Evolutionary conservation across 2,329 filamentous ascomycete species (phyloP), one percentile per base, ranked within the genome.

Genomic region (Hymenoscyphus fraxineus): DNA sequence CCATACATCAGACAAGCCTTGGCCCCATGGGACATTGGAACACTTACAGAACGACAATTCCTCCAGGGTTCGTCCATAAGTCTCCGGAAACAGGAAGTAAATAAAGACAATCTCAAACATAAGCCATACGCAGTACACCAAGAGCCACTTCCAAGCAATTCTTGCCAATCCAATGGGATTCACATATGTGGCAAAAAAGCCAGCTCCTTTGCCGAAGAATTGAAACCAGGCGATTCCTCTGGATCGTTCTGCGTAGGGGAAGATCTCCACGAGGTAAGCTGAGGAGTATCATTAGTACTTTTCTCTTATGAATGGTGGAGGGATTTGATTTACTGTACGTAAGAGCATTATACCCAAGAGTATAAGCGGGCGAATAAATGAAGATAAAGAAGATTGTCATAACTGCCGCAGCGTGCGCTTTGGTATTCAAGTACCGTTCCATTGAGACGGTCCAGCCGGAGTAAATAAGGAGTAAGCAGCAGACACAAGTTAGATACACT

Each of bases 331-430:
- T 73, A 82, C 81, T 88, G 74, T 88, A 88, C 0, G 85, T 87
- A 62, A 89, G 77, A 15, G 86, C 84, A 71, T 88, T 89, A 73
- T 88, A 87, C n/a, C 85, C 86, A 59, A 88, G 80, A 69, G 88
- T 88, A 73, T 88, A 89, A 66, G 77, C 79, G 3, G 85, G 83
- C 10, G 80, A 80, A 73, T 87, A 88, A 3, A 80, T 77, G 67
- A 86, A 88, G 69, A 85, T 85, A 75, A 86, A 88, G 74, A 88
- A 82, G 39, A 87, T 70, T 44, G 79, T 74, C 6, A 77, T 70
- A 5, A 70, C 65, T 5, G 65, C 65, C 9, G 71, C 68, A 19
- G 60, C 56, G 19, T 70, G 70, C 1, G 54, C 55, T 10, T 74
- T 74, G 31, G 68, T 64, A 27, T 74, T 73, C 55, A 73, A 70